Percentiles rank a stretch among this genome's conserved stretches.
Conservation (phyloP, 23 red algal species). For the Gracilaria gracilis region DNA sequence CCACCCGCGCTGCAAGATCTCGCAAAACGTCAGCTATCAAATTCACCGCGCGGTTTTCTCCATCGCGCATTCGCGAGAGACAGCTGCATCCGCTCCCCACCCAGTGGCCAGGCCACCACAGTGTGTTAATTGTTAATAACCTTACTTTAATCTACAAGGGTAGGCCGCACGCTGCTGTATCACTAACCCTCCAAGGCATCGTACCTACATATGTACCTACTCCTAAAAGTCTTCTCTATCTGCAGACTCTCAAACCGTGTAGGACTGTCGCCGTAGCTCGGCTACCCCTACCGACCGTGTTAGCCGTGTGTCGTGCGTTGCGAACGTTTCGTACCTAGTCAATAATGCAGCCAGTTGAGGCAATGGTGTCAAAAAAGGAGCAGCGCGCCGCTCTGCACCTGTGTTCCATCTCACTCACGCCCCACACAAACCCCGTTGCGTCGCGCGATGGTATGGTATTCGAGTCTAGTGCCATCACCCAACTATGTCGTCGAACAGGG, state of each 20-base stretch:
- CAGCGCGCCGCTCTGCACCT: constrained; percentile 39
- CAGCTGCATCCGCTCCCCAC: too few relatives aligned
- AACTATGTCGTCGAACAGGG: constrained; percentile 24
- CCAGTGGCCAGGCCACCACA: too few relatives aligned
- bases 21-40: constrained; percentile 22
- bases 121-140: too few relatives aligned
- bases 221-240: background rate
- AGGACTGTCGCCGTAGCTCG: too few relatives aligned
- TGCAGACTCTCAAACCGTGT: background rate
- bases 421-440: constrained; percentile 42
- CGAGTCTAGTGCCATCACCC: constrained; percentile 25
- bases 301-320: too few relatives aligned
- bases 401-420: constrained; percentile 47
- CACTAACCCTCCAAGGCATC: too few relatives aligned
- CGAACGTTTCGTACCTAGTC: background rate
- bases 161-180: too few relatives aligned
- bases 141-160: too few relatives aligned
- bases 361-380: background rate
- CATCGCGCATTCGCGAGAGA: too few relatives aligned
- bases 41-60: background rate
- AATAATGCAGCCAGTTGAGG: background rate
- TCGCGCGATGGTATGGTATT: constrained; percentile 53
- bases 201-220: too few relatives aligned
- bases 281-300: too few relatives aligned
- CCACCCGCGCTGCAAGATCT: background rate